A percentile compares a stretch with the other conserved stretches of the same genome.
Evolutionary conservation across 2,329 filamentous ascomycete species (phyloP).

Genomic region (Fusarium pseudoanthophilum): DNA sequence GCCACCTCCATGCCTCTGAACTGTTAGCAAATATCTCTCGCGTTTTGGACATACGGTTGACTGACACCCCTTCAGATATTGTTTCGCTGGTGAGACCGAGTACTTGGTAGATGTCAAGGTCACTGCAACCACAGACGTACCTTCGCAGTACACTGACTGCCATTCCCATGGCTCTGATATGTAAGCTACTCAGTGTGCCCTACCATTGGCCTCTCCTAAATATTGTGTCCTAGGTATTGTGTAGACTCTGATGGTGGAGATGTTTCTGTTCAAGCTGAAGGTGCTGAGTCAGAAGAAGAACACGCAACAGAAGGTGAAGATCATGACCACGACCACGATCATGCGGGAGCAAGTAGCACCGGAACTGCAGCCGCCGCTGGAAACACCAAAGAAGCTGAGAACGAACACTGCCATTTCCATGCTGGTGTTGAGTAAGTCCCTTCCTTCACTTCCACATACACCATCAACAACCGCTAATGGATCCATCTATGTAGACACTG

Average conservation of each 20-base stretch:
- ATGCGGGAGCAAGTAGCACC: conserved; percentile 18
- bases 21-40: conserved; percentile 48
- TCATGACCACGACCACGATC: conserved; percentile 28
- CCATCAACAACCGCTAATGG: conserved; percentile 1
- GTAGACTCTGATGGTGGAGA: conserved; percentile 69
- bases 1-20: conserved; percentile 54
- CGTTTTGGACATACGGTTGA: background rate
- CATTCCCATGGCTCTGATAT: conserved; percentile 68
- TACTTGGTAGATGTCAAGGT: conserved; percentile 58
- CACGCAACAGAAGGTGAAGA: conserved; percentile 28
- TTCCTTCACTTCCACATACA: background rate
- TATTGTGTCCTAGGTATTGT: conserved; percentile 63
- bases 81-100: conserved; percentile 56
- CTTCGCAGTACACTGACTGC: conserved; percentile 72
- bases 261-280: conserved; percentile 62
- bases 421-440: conserved; percentile 75
- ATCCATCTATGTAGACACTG: conserved; percentile 61
- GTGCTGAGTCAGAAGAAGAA: conserved; percentile 39
- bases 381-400: conserved; percentile 16
- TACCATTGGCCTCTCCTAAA: conserved; percentile 6
- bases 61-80: conserved; percentile 51
- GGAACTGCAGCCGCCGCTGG: background rate
- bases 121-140: conserved; percentile 66
- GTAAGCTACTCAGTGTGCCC: conserved; percentile 53
- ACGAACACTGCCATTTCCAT: conserved; percentile 76